Conservation (phyloP, 78 protist genomes). For the Dictyostelium intermedium region DNA sequence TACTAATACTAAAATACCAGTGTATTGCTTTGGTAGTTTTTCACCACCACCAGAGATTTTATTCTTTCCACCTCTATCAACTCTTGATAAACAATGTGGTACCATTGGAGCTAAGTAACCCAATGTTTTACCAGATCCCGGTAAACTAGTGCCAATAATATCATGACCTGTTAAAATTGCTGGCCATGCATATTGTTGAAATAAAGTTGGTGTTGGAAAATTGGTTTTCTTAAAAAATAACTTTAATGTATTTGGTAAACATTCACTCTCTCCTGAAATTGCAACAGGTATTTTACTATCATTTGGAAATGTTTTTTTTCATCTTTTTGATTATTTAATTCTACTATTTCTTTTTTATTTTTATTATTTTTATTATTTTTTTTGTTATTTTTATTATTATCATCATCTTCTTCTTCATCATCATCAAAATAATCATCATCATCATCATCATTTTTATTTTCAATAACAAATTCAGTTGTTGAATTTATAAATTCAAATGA, state of each 20-base stretch:
- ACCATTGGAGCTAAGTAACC: conserved; percentile 92
- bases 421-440: not conserved
- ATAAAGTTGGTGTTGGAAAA: conserved; percentile 95
- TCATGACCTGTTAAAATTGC: conserved; percentile 87
- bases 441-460: not conserved
- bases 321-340: not conserved
- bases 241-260: conserved; percentile 18
- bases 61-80: not conserved
- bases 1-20: conserved; percentile 84
- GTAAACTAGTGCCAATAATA: conserved; percentile 98
- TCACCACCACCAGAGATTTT: not conserved
- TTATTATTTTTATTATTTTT: not conserved
- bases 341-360: not conserved
- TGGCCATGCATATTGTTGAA: conserved; percentile 96
- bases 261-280: not conserved
- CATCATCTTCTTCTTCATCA: not conserved
- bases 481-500: not conserved
- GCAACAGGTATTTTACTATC: conserved; percentile 37
- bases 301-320: conserved; percentile 3
- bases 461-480: not conserved
- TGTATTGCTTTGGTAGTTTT: not conserved
- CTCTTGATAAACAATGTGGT: conserved; percentile 14
- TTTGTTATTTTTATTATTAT: not conserved
- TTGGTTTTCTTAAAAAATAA: not conserved
- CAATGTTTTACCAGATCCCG: conserved; percentile 97